Base-by-base conservation (phyloP, 2,329 filamentous ascomycete species). In the Ambrosiella cleistominuta region DNA sequence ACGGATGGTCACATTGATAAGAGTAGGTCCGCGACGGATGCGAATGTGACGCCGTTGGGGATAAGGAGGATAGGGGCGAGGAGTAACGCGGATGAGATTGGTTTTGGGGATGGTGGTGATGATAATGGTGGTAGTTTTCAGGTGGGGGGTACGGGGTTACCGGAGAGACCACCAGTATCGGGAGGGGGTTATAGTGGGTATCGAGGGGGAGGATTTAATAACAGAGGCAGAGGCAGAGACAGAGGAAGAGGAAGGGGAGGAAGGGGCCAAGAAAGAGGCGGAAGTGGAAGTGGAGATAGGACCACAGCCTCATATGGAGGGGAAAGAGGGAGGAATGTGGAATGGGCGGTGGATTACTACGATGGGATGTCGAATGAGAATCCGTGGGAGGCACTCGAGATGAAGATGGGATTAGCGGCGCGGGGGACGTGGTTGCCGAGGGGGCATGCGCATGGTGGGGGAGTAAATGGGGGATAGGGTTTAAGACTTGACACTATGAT, bases 301-400 rank as follows among this genome's bases (percentile, higher is more conserved):
- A 36, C 15, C 13, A 35, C n/a, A 13, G 38, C 15, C 9, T 45
- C 35, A 36, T 17, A 55, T 49, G 45, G 54, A 49, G 55, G 51
- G 57, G 3, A 60, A 61, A 35, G 56, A 56, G 58, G 60, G 36
- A 49, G 56, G 40, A 55, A 61, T 19, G 58, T 59, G 60, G 70
- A 69, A 1, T 86, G 83, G 72, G 86, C 83, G 68, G 70, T 75
- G 44, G 80, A 75, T 40, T 87, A 86, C 67, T 89, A 88, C 67
- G 78, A 86, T 60, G 77, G 79, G 0, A 76, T 74, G 60, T 86
- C 83, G 61, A 80, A 87, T 63, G 75, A 82, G 66, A 87, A 90
- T 66, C 86, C 86, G 0, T 90, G 86, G 86, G 77, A 74, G 55
- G 67, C 66, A 7, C 68, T 83, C 17, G 80, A 83, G 66, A 69